Evolutionary conservation across 2,329 filamentous ascomycete genomes (phyloP), one percentile per base, ranked within the genome.

Genomic region (Alternaria angustiovoidea): DNA sequence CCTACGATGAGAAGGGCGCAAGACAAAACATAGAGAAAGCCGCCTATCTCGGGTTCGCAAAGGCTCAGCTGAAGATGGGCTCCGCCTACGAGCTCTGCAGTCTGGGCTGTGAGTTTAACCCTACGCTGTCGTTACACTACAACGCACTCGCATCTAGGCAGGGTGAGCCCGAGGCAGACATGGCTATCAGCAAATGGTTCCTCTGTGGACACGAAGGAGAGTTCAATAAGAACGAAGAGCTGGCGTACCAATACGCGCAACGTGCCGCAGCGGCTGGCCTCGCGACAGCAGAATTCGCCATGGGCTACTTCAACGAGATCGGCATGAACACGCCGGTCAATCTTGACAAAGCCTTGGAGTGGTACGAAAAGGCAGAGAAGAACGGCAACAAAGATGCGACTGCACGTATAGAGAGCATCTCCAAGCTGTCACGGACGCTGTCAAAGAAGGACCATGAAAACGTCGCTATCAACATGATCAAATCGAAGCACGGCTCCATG

Each of bases 121-220:
- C 95, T 1, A 91, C 93, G 0, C 86, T 96, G 59, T 98, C 94
- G 1, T 81, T 99, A 54, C 95, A 99, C 76, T 99, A 99, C 82
- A 97, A 98, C 74, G 92, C 93, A 38, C 85, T 99, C 32, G 94
- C 95, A 22, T 91, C 95, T 12, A 89, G 91, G 66, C 95, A 98
- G 80, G 94, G 94, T 18, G 93, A 98, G 71, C 85, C 93, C 0
- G 95, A 99, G 77, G 95, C 94, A 0, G 93, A 97, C 61, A 91
- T 99, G 80, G 93, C 94, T 28, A 93, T 99, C 62, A 98, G 94
- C 79, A 95, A 97, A 79, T 99, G 95, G 95, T 99, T 98, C 75
- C 85, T 99, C 28, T 98, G 96, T 73, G 95, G 95, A 3, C 94
- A 95, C 66, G 94, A 98, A 68, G 91, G 90, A 22, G 85, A 96